Evolutionary conservation across 768 basidiomycete genomes (phyloP), one percentile per base, ranked within the genome.

Genomic region (Lactarius trivialis): DNA sequence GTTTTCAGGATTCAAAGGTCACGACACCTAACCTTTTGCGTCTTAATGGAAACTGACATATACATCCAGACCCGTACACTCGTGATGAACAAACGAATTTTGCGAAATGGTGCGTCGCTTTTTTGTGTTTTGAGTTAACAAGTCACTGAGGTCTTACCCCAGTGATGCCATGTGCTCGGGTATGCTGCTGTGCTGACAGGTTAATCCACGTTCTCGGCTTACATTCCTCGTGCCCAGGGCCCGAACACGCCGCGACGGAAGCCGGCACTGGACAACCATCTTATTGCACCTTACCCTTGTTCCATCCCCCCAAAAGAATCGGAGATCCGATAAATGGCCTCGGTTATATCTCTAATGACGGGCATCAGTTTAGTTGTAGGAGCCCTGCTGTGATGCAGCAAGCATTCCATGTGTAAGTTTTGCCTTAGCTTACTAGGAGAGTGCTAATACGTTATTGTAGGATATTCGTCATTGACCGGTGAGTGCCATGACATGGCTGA

Each of bases 401-500:
- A 66, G 76, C 83, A 0, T 85, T 80, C 72, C 84, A 86, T 68
- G 82, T 86, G 82, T 84, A 68, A 59, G 83, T 77, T 2, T 2
- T 36, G 4, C 15, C 9, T 3, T 15, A 24, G 7, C 7, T 15
- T 6, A 7, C 56, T 17, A 17, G 0, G 17, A n/a, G 37, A 28
- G 7, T 24, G 34, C 49, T 51, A 12, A 58, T 53, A 28, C 4
- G 11, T 12, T 24, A 5, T n/a, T 28, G 7, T 57, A 82, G 81
- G 4, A 79, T 82, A 24, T 84, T 84, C 58, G 79, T 82, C 21
- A 78, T 80, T 59, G 83, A 83, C 58, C 76, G 72, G 80, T 81
- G 5, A 45, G 43, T 45, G 21, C 7, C 21, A 8, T 15, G 24
- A 24, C 2, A 30, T 37, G 7, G 15, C 21, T 9, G 41, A 15